Percentiles rank a stretch among this genome's conserved stretches.
Conservation (phyloP, 1,284 basidiomycete genomes). For the Pseudozyma tsukubaensis region DNA sequence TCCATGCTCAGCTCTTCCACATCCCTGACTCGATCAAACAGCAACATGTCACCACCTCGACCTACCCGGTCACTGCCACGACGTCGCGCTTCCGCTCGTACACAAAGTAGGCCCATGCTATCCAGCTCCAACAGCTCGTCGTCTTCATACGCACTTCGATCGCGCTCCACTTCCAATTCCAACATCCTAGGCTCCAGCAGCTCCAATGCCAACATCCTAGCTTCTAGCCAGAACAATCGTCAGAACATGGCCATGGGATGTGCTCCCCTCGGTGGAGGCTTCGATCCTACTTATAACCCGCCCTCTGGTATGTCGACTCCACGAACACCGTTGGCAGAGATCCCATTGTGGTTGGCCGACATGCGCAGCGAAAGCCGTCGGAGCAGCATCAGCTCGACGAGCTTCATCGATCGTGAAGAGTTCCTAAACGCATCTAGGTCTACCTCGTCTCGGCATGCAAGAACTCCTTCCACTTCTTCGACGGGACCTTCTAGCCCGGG, state of each 20-base stretch:
- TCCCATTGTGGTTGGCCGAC: conserved; percentile 49
- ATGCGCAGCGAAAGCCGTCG: conserved; percentile 49
- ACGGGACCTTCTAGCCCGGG: conserved; percentile 35
- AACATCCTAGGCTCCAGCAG: conserved; percentile 30
- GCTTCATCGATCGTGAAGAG: conserved; percentile 39
- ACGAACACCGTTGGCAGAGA: conserved; percentile 46
- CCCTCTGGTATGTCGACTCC: conserved; percentile 44
- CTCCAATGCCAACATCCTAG: conserved; percentile 47
- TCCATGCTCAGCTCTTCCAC: conserved; percentile 9
- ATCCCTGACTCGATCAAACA: conserved; percentile 15
- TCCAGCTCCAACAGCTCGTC: conserved; percentile 37
- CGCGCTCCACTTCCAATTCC: conserved; percentile 34
- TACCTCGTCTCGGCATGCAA: conserved; percentile 23
- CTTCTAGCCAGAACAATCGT: conserved; percentile 26
- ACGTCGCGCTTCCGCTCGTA: conserved; percentile 37
- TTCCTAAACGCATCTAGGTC: conserved; percentile 18
- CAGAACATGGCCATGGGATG: conserved; percentile 25
- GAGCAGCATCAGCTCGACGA: conserved; percentile 36
- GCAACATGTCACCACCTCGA: conserved; percentile 49
- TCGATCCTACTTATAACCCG: conserved; percentile 27
- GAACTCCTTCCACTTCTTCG: conserved; percentile 31
- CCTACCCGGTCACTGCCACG: conserved; percentile 39
- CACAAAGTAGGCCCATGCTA: conserved; percentile 28
- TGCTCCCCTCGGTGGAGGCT: conserved; percentile 21
- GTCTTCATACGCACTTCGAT: conserved; percentile 31